Evolutionary conservation across 768 basidiomycete species (phyloP), one percentile per base, ranked within the genome.

Genomic region (Suillus occidentalis): DNA sequence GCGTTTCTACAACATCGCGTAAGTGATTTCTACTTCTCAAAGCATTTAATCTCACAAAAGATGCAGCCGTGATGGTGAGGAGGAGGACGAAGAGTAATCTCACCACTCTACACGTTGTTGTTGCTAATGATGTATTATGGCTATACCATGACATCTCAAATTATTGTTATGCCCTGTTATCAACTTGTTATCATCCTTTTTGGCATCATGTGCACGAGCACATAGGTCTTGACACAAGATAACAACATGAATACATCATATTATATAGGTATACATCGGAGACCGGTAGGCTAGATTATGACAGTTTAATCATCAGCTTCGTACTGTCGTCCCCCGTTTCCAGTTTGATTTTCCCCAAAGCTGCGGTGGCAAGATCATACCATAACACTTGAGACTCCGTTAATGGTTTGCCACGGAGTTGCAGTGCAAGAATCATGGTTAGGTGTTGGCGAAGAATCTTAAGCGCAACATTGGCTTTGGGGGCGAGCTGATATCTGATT

Each of bases 1-100:
- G 69, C 87, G 90, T 71, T 97, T 96, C 91, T 96, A 92, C 84
- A 95, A 94, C 77, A 91, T 95, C 67, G 89, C 89, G 91, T 91
- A 81, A 66, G 90, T 83, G 20, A 14, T 52, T 28, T 18, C 4
- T 4, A 6, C 18, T 36, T 40, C 6, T 34, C n/a, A 50, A 64
- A 12, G 28, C 6, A 16, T 20, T 53, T 36, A 60, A 25, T 13
- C 61, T 72, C n/a, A 73, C 61, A 37, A 61, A 60, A 13, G 20
- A 64, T 53, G 2, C 59, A 83, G 83, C 64, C 78, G 77, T 55
- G 82, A 80, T 69, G 85, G 79, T 47, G 84, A 84, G 3, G 85
- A 86, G n/a, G 85, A 86, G 63, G 84, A 85, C 47, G 85, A 86
- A 71, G 81, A 84, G 71, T 78, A 55, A 73, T 68, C 22, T 52